phyloP scores from a whole-genome alignment of 1,139 yeast species.

The Maudiozyma humilis region DNA sequence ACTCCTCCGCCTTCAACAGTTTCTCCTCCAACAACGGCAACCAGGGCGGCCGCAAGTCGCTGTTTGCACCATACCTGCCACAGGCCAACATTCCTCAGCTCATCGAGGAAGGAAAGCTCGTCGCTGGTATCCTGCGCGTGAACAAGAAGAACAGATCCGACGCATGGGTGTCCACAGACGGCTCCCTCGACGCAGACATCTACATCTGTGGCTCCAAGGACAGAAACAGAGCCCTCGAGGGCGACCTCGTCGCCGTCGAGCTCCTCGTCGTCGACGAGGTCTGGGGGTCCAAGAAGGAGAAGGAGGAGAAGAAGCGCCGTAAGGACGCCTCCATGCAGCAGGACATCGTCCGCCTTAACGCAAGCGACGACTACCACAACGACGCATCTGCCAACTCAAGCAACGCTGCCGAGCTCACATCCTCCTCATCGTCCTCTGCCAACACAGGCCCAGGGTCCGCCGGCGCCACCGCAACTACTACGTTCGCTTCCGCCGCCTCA shows the following conservation, averaged over 20 bases:
- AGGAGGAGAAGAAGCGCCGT: constrained; percentile 93
- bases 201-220: constrained; percentile 98
- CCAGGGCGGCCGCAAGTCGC: constrained; percentile 53
- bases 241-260: constrained; percentile 93
- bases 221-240: constrained; percentile 93
- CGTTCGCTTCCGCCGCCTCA: neutral
- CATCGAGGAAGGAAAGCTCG: constrained; percentile 82
- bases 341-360: constrained; percentile 33
- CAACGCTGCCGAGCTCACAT: constrained; percentile 16
- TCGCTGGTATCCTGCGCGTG: constrained; percentile 85
- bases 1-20: constrained; percentile 34
- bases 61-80: constrained; percentile 92
- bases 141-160: constrained; percentile 94
- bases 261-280: constrained; percentile 92
- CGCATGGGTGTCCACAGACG: constrained; percentile 95
- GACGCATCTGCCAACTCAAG: constrained; percentile 45
- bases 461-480: too few species aligned
- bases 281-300: constrained; percentile 93
- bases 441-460: too few species aligned
- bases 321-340: constrained; percentile 46
- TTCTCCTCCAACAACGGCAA: constrained; percentile 25
- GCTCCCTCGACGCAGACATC: constrained; percentile 89
- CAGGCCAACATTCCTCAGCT: constrained; percentile 87
- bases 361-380: constrained; percentile 58
- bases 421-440: too few species aligned